phyloP scores from a whole-genome alignment of 257 asterid species.

The Solanum clarkiae region DNA sequence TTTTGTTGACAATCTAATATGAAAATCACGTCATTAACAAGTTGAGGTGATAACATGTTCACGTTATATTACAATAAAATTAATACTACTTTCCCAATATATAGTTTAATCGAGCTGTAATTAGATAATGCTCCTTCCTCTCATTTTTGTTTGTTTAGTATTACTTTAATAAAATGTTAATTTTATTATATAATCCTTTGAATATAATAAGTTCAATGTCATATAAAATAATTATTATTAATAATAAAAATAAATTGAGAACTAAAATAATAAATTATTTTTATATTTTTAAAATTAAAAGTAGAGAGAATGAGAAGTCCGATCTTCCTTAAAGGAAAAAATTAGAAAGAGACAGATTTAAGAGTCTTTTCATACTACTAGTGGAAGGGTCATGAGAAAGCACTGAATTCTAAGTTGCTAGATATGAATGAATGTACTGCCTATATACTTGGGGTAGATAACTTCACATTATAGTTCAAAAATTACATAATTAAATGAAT shows the following conservation, averaged over 20 bases:
- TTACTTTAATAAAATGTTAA: neutral
- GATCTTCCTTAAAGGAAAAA: neutral
- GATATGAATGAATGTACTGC: neutral
- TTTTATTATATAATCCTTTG: too few species aligned
- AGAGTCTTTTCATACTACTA: neutral
- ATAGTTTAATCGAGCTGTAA: neutral
- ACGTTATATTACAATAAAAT: too few species aligned
- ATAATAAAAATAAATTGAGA: too few species aligned
- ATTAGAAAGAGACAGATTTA: neutral
- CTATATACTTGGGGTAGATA: neutral
- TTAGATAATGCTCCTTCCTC: neutral
- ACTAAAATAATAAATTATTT: too few species aligned
- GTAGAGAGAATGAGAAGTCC: neutral
- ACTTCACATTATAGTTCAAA: neutral
- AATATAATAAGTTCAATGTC: too few species aligned
- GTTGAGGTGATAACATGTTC: too few species aligned
- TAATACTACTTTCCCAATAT: too few species aligned
- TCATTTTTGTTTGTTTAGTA: too few species aligned
- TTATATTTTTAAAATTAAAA: too few species aligned
- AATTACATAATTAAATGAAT: neutral
- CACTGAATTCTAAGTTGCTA: neutral
- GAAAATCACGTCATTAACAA: too few species aligned
- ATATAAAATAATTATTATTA: too few species aligned
- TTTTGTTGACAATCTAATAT: too few species aligned
- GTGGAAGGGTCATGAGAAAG: neutral